Conservation (phyloP, 1,284 basidiomycete genomes). For the Pholiota adiposa region DNA sequence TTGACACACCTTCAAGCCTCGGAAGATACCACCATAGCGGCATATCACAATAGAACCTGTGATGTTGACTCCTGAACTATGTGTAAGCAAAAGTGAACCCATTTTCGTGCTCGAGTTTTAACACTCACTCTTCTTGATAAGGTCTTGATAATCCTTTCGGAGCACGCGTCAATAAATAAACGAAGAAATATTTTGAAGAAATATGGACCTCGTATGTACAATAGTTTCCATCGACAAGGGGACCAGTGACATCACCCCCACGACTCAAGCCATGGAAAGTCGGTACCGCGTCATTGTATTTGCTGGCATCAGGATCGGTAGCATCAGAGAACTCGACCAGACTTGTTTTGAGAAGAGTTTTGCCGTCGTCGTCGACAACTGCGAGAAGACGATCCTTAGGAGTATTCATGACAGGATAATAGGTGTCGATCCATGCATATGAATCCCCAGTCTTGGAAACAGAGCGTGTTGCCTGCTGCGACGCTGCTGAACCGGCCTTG, state of each 20-base stretch:
- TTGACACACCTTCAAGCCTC: constrained; percentile 74
- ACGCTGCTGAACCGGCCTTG: constrained; percentile 63
- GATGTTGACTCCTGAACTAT: constrained; percentile 64
- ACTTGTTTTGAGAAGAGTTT: constrained; percentile 64
- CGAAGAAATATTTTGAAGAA: neutral
- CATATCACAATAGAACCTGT: constrained; percentile 81
- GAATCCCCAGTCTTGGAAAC: constrained; percentile 46
- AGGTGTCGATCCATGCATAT: constrained; percentile 78
- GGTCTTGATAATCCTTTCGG: constrained; percentile 28
- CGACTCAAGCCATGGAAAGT: constrained; percentile 74
- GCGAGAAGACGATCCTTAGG: constrained; percentile 65
- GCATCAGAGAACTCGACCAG: constrained; percentile 67
- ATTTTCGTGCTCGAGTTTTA: neutral
- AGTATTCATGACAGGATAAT: constrained; percentile 83
- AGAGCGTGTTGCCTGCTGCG: constrained; percentile 63
- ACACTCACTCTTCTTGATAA: constrained; percentile 21
- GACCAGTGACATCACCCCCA: constrained; percentile 67
- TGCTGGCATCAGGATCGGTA: constrained; percentile 62
- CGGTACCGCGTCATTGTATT: constrained; percentile 59
- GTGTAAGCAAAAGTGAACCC: constrained; percentile 55
- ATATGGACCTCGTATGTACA: constrained; percentile 63
- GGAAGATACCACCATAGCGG: constrained; percentile 84
- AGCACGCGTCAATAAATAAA: neutral
- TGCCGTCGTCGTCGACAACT: constrained; percentile 58
- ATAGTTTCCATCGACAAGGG: constrained; percentile 81